These are phyloP conservation scores for Leccinum subtestaceum DNA, from an alignment of 768 basidiomycete genomes.

Conservation along the genomic window DNA sequence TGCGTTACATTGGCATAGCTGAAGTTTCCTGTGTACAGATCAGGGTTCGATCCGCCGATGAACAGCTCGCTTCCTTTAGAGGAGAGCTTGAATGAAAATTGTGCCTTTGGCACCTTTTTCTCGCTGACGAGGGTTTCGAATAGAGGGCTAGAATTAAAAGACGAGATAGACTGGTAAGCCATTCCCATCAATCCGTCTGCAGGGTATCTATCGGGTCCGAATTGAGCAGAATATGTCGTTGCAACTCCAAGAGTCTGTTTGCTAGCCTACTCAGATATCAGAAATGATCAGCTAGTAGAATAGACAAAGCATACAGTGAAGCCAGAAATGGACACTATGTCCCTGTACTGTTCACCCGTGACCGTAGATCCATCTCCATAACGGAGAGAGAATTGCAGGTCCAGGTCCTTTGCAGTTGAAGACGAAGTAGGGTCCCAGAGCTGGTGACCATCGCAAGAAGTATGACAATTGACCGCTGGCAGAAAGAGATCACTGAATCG, in stretches of 20 bases:
- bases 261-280: conserved; percentile 5
- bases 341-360: conserved; percentile 4
- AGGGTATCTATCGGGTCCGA: not conserved
- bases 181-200: conserved; percentile 34
- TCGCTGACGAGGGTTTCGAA: conserved; percentile 42
- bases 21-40: not conserved
- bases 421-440: conserved; percentile 28
- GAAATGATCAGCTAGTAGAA: not conserved
- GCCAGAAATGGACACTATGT: conserved; percentile 8
- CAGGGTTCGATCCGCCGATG: not conserved
- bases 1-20: not conserved
- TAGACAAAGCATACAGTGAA: conserved; percentile 2
- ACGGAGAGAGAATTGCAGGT: not conserved
- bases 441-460: conserved; percentile 27
- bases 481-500: conserved; percentile 25
- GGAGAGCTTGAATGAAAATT: conserved; percentile 50
- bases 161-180: conserved; percentile 39
- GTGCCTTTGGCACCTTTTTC: conserved; percentile 29
- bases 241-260: conserved; percentile 11
- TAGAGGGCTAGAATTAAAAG: conserved; percentile 32
- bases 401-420: conserved; percentile 5
- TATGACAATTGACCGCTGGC: conserved; percentile 20
- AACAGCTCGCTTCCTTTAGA: conserved; percentile 24
- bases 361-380: conserved; percentile 2
- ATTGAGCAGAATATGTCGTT: not conserved